Conservation (phyloP, 495 filamentous ascomycete genomes). For the Daldinia vernicosa region DNA sequence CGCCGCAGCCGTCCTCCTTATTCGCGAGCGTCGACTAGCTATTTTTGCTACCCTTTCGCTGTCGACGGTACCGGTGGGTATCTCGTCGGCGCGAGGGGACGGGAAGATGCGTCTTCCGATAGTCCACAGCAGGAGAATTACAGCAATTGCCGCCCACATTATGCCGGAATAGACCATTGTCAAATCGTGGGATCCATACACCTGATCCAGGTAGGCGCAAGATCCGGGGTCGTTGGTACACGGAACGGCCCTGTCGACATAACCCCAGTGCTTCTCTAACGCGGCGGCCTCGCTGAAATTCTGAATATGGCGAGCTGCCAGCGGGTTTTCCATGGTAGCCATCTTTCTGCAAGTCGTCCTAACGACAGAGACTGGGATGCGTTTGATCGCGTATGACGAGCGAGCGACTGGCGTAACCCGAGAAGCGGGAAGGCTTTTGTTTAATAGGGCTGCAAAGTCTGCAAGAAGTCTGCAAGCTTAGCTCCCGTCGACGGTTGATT, state of each 20-base stretch:
- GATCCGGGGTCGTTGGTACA: slow-evolving; percentile 67
- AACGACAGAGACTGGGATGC: neutral
- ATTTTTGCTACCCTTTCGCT: slow-evolving; percentile 21
- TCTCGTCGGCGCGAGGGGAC: slow-evolving; percentile 47
- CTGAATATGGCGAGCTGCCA: slow-evolving; percentile 49
- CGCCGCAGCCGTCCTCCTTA: slow-evolving; percentile 38
- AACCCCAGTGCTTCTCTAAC: slow-evolving; percentile 69
- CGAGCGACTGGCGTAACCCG: slow-evolving; percentile 8
- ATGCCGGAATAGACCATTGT: slow-evolving; percentile 70
- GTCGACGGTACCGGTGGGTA: slow-evolving; percentile 47
- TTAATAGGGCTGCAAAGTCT: slow-evolving; percentile 24
- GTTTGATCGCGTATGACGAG: slow-evolving; percentile 20
- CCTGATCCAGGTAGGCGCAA: slow-evolving; percentile 70
- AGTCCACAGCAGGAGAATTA: slow-evolving; percentile 61
- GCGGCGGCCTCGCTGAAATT: slow-evolving; percentile 51
- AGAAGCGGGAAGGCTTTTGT: slow-evolving; percentile 15
- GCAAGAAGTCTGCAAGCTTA: slow-evolving; percentile 20
- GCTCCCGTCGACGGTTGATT: slow-evolving; percentile 17
- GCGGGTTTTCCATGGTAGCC: slow-evolving; percentile 26
- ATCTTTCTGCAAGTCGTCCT: slow-evolving; percentile 15
- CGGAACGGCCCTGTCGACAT: slow-evolving; percentile 63
- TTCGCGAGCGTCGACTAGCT: slow-evolving; percentile 31
- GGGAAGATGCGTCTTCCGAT: slow-evolving; percentile 47
- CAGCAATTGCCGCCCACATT: slow-evolving; percentile 65
- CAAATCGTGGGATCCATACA: slow-evolving; percentile 66